Conservation (phyloP, 495 filamentous ascomycete species). For the Rhypophila decipiens region DNA sequence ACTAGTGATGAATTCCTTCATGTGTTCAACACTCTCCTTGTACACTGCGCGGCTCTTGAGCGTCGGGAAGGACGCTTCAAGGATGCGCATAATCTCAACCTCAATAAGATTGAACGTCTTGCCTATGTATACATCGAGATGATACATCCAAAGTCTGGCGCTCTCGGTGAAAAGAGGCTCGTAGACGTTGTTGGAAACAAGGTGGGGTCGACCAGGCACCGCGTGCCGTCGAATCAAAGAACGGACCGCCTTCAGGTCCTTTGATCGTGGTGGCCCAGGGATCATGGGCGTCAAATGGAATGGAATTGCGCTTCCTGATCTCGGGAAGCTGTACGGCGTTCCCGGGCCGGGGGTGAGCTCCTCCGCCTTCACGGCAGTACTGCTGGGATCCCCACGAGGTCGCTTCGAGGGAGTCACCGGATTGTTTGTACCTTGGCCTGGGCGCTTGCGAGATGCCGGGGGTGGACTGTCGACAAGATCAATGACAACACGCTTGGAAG, state of each 20-base stretch:
- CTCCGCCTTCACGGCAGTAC: constrained; percentile 15
- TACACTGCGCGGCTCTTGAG: constrained; percentile 36
- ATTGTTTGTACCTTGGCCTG: background rate
- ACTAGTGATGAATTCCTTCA: constrained; percentile 28
- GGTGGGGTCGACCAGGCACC: constrained; percentile 37
- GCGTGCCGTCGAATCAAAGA: constrained; percentile 28
- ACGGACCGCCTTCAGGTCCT: constrained; percentile 29
- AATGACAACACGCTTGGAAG: constrained; percentile 7
- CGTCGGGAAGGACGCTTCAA: constrained; percentile 28
- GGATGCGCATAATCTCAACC: constrained; percentile 19
- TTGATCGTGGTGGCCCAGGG: background rate
- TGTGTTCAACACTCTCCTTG: constrained; percentile 24
- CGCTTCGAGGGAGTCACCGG: constrained; percentile 11
- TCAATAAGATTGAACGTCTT: constrained; percentile 29
- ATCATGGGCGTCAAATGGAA: background rate
- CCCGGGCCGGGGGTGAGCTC: background rate
- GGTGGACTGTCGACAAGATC: constrained; percentile 18
- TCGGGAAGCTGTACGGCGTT: background rate
- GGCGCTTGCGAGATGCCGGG: constrained; percentile 15
- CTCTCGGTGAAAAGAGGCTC: constrained; percentile 31
- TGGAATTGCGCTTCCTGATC: background rate
- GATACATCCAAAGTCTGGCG: constrained; percentile 28
- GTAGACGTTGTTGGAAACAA: constrained; percentile 36
- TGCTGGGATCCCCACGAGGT: constrained; percentile 4
- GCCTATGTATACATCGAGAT: constrained; percentile 26